Percentiles rank a stretch among this genome's conserved stretches.
Evolutionary conservation across 768 basidiomycete genomes (phyloP).

Genomic region (Leccinum subtestaceum): DNA sequence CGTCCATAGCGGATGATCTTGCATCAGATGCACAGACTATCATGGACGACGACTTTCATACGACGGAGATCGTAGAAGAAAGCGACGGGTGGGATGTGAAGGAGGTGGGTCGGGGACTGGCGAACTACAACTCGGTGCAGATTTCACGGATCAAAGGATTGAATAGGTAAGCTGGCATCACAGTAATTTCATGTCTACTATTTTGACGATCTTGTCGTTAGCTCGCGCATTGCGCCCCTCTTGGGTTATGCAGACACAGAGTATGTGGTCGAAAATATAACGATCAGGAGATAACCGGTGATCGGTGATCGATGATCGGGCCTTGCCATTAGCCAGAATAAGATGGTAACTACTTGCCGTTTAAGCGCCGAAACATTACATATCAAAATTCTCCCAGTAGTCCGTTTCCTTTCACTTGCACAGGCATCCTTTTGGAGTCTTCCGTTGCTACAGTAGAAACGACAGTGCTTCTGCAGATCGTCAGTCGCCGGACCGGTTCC

Average conservation of each 20-base stretch:
- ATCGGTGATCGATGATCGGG: not conserved
- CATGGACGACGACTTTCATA: conserved; percentile 33
- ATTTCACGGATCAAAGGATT: conserved; percentile 84
- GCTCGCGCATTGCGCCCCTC: conserved; percentile 74
- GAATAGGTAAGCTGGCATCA: conserved; percentile 67
- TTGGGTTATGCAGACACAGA: conserved; percentile 96
- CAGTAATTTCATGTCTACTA: not conserved
- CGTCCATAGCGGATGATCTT: conserved; percentile 30
- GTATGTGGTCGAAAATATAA: conserved; percentile 95
- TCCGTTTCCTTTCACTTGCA: not conserved
- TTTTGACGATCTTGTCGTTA: conserved; percentile 33
- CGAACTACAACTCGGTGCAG: conserved; percentile 94
- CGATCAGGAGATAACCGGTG: conserved; percentile 46
- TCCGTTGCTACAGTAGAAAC: not conserved
- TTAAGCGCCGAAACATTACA: not conserved
- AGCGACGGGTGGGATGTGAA: conserved; percentile 65
- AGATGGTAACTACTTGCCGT: not conserved
- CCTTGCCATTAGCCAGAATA: not conserved
- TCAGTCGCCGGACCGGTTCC: not conserved
- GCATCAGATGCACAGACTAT: conserved; percentile 21
- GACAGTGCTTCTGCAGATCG: not conserved
- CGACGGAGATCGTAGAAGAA: conserved; percentile 34
- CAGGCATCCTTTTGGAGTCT: not conserved
- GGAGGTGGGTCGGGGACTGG: conserved; percentile 91
- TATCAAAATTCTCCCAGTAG: not conserved